A percentile compares a stretch with the other conserved stretches of the same genome.
These are phyloP conservation scores for Aurantiochytrium sp. DNA, from an alignment of 108 stramenopile genomes.

Conservation along the genomic window DNA sequence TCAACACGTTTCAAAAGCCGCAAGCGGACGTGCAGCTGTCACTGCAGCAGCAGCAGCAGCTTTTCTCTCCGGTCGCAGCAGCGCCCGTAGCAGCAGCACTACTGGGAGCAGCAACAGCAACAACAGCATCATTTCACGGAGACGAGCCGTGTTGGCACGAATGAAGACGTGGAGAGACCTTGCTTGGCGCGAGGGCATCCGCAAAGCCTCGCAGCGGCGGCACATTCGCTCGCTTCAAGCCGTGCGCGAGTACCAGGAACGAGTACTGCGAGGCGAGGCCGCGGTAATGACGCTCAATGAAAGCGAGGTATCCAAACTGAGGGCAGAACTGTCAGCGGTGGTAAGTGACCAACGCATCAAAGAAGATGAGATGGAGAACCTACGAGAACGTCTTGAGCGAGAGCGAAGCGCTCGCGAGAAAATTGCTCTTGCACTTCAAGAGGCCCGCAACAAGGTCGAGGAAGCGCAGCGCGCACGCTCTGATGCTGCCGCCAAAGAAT, in stretches of 20 bases:
- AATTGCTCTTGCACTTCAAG: background rate
- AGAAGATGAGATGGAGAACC: background rate
- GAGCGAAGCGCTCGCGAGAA: background rate
- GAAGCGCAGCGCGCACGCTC: background rate
- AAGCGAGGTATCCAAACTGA: background rate
- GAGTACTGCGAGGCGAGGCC: background rate
- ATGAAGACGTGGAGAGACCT: background rate
- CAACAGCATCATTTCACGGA: background rate
- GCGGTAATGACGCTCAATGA: background rate
- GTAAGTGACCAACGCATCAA: background rate
- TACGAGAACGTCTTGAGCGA: background rate
- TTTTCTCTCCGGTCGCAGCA: too few species aligned
- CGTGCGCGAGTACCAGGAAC: background rate
- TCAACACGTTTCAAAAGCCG: too few species aligned
- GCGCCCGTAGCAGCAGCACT: too few species aligned
- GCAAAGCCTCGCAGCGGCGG: background rate
- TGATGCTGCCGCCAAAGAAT: background rate
- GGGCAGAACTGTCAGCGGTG: background rate
- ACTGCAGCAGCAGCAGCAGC: too few species aligned
- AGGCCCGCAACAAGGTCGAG: background rate
- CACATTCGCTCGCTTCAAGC: background rate
- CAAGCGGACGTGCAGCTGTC: too few species aligned
- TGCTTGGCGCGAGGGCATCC: constrained; percentile 2
- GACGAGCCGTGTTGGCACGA: background rate
- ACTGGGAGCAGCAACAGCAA: too few species aligned